These are phyloP conservation scores for Fusarium hostae DNA, from an alignment of 2,329 filamentous ascomycete species.

Conservation along the genomic window DNA sequence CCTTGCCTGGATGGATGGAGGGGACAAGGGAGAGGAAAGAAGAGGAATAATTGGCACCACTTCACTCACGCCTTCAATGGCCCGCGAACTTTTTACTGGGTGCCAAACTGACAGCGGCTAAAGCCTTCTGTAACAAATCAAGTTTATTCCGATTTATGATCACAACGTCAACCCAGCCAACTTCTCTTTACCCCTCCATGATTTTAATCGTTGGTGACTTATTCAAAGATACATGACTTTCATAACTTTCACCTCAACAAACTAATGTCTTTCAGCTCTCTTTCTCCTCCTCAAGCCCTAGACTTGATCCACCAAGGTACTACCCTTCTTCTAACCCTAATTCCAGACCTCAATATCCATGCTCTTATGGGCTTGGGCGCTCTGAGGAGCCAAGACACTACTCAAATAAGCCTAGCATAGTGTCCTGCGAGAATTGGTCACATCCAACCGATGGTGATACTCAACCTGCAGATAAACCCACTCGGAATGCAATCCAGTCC, in stretches of 20 bases:
- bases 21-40: conserved; percentile 6
- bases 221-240: not conserved
- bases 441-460: conserved; percentile 34
- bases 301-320: conserved; percentile 28
- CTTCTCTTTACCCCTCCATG: conserved; percentile 12
- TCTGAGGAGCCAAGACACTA: conserved; percentile 27
- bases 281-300: conserved; percentile 26
- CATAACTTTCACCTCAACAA: conserved; percentile 8
- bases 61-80: conserved; percentile 27
- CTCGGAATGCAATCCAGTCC: conserved; percentile 20
- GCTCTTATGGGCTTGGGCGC: not conserved
- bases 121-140: conserved; percentile 21
- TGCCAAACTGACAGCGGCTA: conserved; percentile 28
- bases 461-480: conserved; percentile 33
- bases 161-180: conserved; percentile 6
- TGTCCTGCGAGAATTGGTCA: conserved; percentile 27
- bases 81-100: conserved; percentile 35
- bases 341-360: conserved; percentile 25
- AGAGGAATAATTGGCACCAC: conserved; percentile 36
- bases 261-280: not conserved
- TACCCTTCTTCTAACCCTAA: conserved; percentile 32
- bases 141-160: conserved; percentile 25
- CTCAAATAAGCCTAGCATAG: conserved; percentile 35
- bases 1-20: not conserved
- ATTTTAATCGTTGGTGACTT: not conserved